phyloP scores from a whole-genome alignment of 2,329 filamentous ascomycete species.

The Phoma sp. region DNA sequence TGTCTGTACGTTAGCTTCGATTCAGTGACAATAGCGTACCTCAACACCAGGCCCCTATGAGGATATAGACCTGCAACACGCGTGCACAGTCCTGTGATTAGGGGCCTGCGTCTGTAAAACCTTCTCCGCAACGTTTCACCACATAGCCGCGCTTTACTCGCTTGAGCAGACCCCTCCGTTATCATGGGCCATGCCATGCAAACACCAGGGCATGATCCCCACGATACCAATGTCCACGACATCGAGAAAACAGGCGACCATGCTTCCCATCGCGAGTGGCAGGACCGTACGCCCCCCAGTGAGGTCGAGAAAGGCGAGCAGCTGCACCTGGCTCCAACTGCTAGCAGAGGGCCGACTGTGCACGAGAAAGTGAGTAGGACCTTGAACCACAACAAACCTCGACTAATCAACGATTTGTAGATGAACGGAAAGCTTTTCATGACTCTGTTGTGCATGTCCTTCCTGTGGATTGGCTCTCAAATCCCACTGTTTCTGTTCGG shows the following conservation, averaged over 20 bases:
- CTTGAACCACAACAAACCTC: neutral
- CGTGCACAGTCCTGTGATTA: constrained; percentile 2
- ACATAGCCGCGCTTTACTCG: neutral
- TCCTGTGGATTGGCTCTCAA: constrained; percentile 67
- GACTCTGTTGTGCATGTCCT: constrained; percentile 64
- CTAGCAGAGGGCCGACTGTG: constrained; percentile 27
- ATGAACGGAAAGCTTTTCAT: constrained; percentile 55
- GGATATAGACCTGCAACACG: constrained; percentile 13
- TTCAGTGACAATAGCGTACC: constrained; percentile 1
- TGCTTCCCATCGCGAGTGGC: constrained; percentile 18
- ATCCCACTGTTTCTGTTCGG: constrained; percentile 61
- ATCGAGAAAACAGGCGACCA: constrained; percentile 3
- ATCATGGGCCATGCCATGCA: constrained; percentile 17
- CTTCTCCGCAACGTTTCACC: constrained; percentile 8
- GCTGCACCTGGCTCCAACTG: constrained; percentile 13
- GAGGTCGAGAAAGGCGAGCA: constrained; percentile 28
- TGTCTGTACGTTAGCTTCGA: neutral
- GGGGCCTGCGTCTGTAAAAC: constrained; percentile 6
- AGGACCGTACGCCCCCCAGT: constrained; percentile 23
- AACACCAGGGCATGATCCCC: constrained; percentile 14
- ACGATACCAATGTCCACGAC: constrained; percentile 8
- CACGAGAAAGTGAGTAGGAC: constrained; percentile 30
- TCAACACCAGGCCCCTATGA: neutral
- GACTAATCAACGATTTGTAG: constrained; percentile 6
- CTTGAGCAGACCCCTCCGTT: neutral